Percentiles rank a stretch among this genome's conserved stretches.
Conservation (phyloP, 495 filamentous ascomycete genomes). For the Neurospora sp. region DNA sequence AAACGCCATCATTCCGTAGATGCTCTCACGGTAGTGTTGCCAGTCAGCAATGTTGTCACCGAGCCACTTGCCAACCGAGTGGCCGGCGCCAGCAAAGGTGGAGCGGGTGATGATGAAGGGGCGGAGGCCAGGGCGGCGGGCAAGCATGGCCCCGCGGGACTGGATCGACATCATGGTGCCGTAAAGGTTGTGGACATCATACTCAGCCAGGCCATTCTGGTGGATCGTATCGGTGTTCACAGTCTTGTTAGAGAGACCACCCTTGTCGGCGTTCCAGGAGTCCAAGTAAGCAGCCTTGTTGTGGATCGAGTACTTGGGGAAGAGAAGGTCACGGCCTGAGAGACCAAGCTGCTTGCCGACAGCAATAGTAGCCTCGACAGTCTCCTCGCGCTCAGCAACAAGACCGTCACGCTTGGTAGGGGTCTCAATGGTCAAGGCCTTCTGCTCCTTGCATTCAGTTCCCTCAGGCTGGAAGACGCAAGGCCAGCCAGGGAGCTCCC, state of each 20-base stretch:
- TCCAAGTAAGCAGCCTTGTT: conserved; percentile 47
- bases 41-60: conserved; percentile 73
- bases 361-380: neutral
- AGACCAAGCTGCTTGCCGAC: conserved; percentile 42
- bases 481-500: conserved; percentile 61
- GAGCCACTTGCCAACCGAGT: conserved; percentile 76
- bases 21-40: conserved; percentile 60
- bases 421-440: neutral
- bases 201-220: conserved; percentile 59
- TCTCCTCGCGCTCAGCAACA: neutral
- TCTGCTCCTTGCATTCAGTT: conserved; percentile 11
- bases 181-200: conserved; percentile 78
- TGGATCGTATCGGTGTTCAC: conserved; percentile 67
- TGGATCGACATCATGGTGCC: conserved; percentile 75
- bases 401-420: neutral
- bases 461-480: conserved; percentile 57
- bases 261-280: conserved; percentile 39
- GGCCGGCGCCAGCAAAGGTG: conserved; percentile 73
- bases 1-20: conserved; percentile 62
- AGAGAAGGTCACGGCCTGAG: conserved; percentile 54
- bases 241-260: conserved; percentile 61
- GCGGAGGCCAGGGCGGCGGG: conserved; percentile 53
- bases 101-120: conserved; percentile 76
- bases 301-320: conserved; percentile 64
- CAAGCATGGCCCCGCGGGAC: conserved; percentile 57